Evolutionary conservation across 352 stramenopile genomes (phyloP).

Genomic region (Phytophthora citrophthora): DNA sequence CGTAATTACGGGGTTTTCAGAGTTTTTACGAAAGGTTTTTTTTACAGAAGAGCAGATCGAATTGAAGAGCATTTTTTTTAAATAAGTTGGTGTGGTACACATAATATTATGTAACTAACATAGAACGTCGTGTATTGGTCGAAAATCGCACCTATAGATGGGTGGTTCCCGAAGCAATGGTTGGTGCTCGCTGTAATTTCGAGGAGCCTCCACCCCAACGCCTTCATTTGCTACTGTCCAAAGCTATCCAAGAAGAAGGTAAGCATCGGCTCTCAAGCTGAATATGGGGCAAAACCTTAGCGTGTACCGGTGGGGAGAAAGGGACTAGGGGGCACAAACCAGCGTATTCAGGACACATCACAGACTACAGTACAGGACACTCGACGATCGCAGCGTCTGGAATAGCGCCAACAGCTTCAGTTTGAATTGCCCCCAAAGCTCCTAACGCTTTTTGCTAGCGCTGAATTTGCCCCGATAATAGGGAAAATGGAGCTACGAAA

Average conservation of each 20-base stretch:
- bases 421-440: background rate
- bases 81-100: conserved; percentile 1
- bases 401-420: no score
- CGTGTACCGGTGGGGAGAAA: background rate
- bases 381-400: background rate
- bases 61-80: background rate
- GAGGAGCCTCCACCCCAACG: conserved; percentile 22
- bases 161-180: conserved; percentile 56
- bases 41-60: conserved; percentile 3
- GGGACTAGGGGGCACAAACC: conserved; percentile 1
- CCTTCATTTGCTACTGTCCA: conserved; percentile 87
- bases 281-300: conserved; percentile 3
- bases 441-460: background rate
- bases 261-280: conserved; percentile 29
- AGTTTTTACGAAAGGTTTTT: conserved; percentile 8
- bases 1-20: conserved; percentile 41
- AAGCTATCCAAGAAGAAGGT: conserved; percentile 89
- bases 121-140: conserved; percentile 20
- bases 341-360: background rate
- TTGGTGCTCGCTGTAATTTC: conserved; percentile 60
- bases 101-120: background rate
- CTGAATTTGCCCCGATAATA: background rate
- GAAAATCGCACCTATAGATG: conserved; percentile 41
- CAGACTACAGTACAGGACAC: conserved; percentile 7
- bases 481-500: background rate